A percentile compares a stretch with the other conserved stretches of the same genome.
These are phyloP conservation scores for Blastocystis sp. DNA, from an alignment of 352 stramenopile species.

Conservation along the genomic window DNA sequence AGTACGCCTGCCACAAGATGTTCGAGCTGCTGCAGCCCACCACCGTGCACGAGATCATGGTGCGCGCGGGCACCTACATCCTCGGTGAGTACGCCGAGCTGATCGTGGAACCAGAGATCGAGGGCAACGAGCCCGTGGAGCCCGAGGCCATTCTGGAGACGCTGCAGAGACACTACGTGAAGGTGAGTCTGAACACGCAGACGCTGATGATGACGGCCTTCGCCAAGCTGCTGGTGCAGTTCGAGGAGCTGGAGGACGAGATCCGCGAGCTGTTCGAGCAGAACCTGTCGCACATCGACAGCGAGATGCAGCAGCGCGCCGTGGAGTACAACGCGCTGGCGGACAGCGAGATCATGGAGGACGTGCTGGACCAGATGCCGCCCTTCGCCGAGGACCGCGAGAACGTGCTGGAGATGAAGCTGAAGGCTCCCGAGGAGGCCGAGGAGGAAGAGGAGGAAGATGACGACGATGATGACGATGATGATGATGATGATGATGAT, in stretches of 20 bases:
- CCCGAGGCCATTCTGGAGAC: constrained; percentile 77
- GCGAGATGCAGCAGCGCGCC: constrained; percentile 93
- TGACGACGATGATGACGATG: constrained; percentile 56
- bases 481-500: constrained; percentile 40
- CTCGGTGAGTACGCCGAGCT: constrained; percentile 95
- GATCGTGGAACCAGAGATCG: constrained; percentile 76
- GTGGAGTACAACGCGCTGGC: constrained; percentile 88
- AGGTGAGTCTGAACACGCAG: constrained; percentile 80
- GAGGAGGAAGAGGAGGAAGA: constrained; percentile 76
- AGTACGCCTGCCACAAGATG: constrained; percentile 88
- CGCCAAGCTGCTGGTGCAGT: constrained; percentile 87
- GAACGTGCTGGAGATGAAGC: constrained; percentile 78
- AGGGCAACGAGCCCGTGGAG: constrained; percentile 61
- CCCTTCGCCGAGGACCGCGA: constrained; percentile 88
- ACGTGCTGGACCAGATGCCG: constrained; percentile 92
- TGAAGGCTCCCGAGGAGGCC: constrained; percentile 75
- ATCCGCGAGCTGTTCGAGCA: constrained; percentile 82
- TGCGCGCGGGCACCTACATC: constrained; percentile 89
- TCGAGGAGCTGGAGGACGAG: constrained; percentile 76
- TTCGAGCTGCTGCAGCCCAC: constrained; percentile 87
- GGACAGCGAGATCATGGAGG: constrained; percentile 81
- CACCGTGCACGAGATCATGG: constrained; percentile 88
- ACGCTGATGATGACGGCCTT: constrained; percentile 90
- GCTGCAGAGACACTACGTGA: constrained; percentile 90
- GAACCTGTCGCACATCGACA: constrained; percentile 86